Percentiles rank a stretch among this genome's conserved stretches.
Evolutionary conservation across 2,329 filamentous ascomycete genomes (phyloP).

Genomic region (Venturia carpophila): DNA sequence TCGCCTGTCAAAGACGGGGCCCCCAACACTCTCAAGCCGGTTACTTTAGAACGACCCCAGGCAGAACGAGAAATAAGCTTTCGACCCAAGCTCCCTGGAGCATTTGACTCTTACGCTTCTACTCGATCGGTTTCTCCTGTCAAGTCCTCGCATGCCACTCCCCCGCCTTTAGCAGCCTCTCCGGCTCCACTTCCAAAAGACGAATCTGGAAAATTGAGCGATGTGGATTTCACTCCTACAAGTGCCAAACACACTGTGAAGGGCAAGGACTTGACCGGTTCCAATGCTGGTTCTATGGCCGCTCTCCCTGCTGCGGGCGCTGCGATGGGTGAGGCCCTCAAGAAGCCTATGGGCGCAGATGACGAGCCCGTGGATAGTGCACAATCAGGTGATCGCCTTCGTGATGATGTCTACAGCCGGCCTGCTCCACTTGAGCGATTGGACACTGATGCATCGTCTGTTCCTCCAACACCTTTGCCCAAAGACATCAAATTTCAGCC

Average conservation of each 20-base stretch:
- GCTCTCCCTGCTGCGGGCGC: slow-evolving; percentile 41
- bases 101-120: slow-evolving; percentile 18
- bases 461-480: slow-evolving; percentile 39
- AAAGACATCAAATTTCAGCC: slow-evolving; percentile 39
- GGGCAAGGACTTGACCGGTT: slow-evolving; percentile 21
- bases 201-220: not conserved
- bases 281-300: slow-evolving; percentile 31
- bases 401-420: slow-evolving; percentile 29
- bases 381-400: slow-evolving; percentile 21
- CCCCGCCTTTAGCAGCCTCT: not conserved
- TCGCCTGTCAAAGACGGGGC: not conserved
- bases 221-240: slow-evolving; percentile 26
- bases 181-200: not conserved
- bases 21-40: slow-evolving; percentile 7
- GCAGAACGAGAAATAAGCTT: slow-evolving; percentile 18
- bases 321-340: slow-evolving; percentile 41
- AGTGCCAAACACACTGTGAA: slow-evolving; percentile 29
- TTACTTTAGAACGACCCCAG: slow-evolving; percentile 15
- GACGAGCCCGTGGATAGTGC: slow-evolving; percentile 18
- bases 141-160: not conserved
- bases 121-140: not conserved
- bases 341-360: slow-evolving; percentile 31
- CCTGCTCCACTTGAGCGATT: slow-evolving; percentile 34
- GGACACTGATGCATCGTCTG: slow-evolving; percentile 30
- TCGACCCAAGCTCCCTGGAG: slow-evolving; percentile 17